These are phyloP conservation scores for Comarum palustre DNA, from an alignment of 306 rosid genomes.

Conservation along the genomic window DNA sequence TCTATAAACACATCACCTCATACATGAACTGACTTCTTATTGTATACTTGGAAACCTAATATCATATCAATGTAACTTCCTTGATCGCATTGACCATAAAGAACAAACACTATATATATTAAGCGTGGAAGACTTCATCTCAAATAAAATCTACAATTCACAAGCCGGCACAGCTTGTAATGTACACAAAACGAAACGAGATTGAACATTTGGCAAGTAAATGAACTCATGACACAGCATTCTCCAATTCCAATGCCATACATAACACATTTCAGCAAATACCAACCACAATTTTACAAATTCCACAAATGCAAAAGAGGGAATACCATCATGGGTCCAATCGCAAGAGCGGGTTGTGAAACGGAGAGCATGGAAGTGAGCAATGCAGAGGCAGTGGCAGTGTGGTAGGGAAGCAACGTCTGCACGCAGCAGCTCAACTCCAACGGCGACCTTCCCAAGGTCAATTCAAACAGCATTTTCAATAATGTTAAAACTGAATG, in stretches of 20 bases:
- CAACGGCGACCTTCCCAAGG: conserved; percentile 55
- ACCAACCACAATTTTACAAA: background rate
- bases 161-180: background rate
- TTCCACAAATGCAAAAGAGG: background rate
- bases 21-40: no score
- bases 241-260: background rate
- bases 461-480: background rate
- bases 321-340: conserved; percentile 85
- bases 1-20: no score
- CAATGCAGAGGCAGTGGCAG: conserved; percentile 88
- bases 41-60: no score
- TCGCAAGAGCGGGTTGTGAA: conserved; percentile 58
- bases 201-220: background rate
- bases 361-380: conserved; percentile 83
- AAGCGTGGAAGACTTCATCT: no score
- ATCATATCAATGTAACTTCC: no score
- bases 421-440: conserved; percentile 78
- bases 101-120: no score
- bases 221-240: background rate
- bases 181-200: background rate
- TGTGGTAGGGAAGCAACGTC: conserved; percentile 82
- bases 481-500: background rate
- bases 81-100: no score
- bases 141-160: no score
- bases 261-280: background rate